phyloP scores from a whole-genome alignment of 2,329 filamentous ascomycete species.

The Clonostachys sp. region DNA sequence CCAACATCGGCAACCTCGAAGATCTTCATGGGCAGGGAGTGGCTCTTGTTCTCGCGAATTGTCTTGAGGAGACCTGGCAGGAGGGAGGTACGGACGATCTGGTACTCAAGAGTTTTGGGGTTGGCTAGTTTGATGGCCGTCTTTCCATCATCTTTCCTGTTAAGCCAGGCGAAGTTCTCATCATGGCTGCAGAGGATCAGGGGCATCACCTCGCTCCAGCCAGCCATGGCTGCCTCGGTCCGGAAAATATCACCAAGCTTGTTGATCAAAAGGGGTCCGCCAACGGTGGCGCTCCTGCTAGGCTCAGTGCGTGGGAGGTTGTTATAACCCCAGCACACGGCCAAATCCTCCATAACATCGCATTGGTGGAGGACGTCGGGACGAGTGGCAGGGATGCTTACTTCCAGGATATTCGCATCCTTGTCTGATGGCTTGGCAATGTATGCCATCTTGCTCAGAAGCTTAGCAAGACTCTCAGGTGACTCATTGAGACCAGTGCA shows the following conservation, averaged over 20 bases:
- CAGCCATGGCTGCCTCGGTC: constrained; percentile 84
- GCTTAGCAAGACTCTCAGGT: constrained; percentile 69
- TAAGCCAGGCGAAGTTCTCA: constrained; percentile 95
- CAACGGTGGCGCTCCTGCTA: constrained; percentile 80
- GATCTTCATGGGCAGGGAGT: constrained; percentile 83
- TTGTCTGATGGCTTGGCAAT: constrained; percentile 69
- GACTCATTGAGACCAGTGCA: constrained; percentile 81
- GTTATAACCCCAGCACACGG: constrained; percentile 97
- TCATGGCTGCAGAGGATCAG: constrained; percentile 96
- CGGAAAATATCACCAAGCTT: constrained; percentile 92
- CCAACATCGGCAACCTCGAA: constrained; percentile 90
- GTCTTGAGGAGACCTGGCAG: constrained; percentile 90
- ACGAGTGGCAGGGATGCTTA: constrained; percentile 81
- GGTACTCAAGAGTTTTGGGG: constrained; percentile 90
- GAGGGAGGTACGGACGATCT: constrained; percentile 83
- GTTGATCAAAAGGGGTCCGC: constrained; percentile 84
- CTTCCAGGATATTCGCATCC: constrained; percentile 68
- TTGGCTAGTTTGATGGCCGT: constrained; percentile 84
- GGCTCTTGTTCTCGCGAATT: constrained; percentile 86
- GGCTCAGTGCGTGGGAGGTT: constrained; percentile 84
- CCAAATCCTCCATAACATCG: constrained; percentile 98
- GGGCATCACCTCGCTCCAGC: constrained; percentile 95
- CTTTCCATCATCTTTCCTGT: constrained; percentile 80
- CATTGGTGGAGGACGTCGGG: constrained; percentile 95
- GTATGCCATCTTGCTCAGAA: constrained; percentile 87